phyloP scores from a whole-genome alignment of 345 rosid genomes.

The Arabis alpina region DNA sequence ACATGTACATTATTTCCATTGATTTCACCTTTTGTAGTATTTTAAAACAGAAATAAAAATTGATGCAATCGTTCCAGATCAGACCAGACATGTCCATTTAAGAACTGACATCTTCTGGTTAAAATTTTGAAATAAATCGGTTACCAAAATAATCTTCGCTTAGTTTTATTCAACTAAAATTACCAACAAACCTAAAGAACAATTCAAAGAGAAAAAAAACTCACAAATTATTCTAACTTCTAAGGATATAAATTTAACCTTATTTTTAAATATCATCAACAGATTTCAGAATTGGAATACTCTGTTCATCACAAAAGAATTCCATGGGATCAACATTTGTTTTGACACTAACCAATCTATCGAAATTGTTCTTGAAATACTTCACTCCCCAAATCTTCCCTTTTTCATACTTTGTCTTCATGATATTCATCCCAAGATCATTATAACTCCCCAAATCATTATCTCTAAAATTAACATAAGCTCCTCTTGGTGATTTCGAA shows the following conservation, averaged over 20 bases:
- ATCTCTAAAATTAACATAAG: constrained; percentile 58
- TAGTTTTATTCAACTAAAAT: neutral
- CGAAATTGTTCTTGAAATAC: constrained; percentile 49
- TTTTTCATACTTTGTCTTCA: constrained; percentile 37
- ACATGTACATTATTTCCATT: no score
- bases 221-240: neutral
- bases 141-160: no score
- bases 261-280: constrained; percentile 17
- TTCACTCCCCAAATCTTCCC: constrained; percentile 51
- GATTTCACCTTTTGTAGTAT: no score
- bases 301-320: constrained; percentile 52
- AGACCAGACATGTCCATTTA: no score
- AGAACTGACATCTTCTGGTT: no score
- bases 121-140: no score
- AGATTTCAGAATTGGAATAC: constrained; percentile 37
- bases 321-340: constrained; percentile 48
- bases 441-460: constrained; percentile 53
- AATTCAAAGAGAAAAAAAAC: neutral
- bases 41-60: no score
- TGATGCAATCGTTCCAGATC: no score
- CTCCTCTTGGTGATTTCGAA: constrained; percentile 60
- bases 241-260: neutral
- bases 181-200: neutral
- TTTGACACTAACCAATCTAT: constrained; percentile 48
- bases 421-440: constrained; percentile 2